Base-by-base conservation (phyloP, 148 eudicot genomes). In the Pharnaceum exiguum region DNA sequence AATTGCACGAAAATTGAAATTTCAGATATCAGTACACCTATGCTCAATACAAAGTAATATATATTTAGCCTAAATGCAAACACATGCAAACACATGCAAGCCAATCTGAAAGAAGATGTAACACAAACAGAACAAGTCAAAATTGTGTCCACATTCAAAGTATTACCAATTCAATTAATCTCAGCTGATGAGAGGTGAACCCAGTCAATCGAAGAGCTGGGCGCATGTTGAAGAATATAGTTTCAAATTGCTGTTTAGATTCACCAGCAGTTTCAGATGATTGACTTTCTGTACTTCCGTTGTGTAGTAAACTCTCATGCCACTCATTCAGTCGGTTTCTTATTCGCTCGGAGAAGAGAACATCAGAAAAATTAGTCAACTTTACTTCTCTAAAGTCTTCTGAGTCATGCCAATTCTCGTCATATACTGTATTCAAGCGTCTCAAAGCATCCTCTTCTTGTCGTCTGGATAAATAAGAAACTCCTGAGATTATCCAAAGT, bases 401-500 rank as follows among this genome's bases (percentile, higher is more conserved):
- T 60, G 25, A 42, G 57, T 55, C 62, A 45, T 59, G 22, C 57
- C 66, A 30, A 52, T 79, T 82, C 60, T 70, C 70, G 52, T 61
- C 65, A 67, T 75, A 77, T 51, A 54, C 59, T 29, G 60, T 54
- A 28, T 67, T 61, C 67, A 88, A 69, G 67, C 63, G 75, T 52
- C 69, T 71, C 61, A 86, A 56, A 10, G 85, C 91, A 61, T 78
- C 80, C 17, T 83, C 85, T 74, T 93, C 95, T 79, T 83, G 99
- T 59, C 79, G 71, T 93, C 96, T 88, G 80, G 99, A 93, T 86
- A 93, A 81, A 88, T 93, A 93, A 79, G 96, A 93, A 78, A 85
- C 71, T 64, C 99, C 96, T 93, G 99, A 83, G 83, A 83, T 81
- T 72, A 77, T 55, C 60, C 74, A 75, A 67, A 72, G 63, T 40